Percentiles rank a stretch among this genome's conserved stretches.
Evolutionary conservation across 805 yeast species (phyloP).

Genomic region (Candida fluviatilis): DNA sequence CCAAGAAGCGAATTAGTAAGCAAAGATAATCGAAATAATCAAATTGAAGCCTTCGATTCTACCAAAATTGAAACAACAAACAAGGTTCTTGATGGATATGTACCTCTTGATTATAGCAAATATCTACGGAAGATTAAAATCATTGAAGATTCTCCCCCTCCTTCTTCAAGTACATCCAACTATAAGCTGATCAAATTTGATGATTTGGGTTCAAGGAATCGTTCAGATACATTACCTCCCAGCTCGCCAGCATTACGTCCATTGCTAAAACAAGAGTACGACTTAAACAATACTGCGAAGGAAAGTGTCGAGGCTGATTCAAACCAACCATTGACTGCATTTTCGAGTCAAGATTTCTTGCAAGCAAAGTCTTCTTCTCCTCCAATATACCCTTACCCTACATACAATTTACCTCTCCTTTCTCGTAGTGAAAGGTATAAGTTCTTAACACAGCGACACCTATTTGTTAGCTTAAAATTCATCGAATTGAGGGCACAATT

Average conservation of each 20-base stretch:
- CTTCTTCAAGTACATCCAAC: too few relatives aligned
- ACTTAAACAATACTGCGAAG: neutral
- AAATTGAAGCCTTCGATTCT: neutral
- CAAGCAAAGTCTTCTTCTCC: neutral
- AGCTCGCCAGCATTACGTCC: too few relatives aligned
- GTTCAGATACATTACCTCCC: too few relatives aligned
- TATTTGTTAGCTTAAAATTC: conserved; percentile 1
- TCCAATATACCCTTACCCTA: neutral
- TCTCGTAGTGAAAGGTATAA: neutral
- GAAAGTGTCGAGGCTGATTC: neutral
- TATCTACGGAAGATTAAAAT: too few relatives aligned
- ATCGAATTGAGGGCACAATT: neutral
- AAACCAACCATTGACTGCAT: neutral
- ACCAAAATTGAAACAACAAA: neutral
- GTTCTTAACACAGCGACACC: neutral
- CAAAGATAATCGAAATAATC: neutral
- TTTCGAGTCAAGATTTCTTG: neutral
- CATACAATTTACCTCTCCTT: neutral
- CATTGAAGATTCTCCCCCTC: too few relatives aligned
- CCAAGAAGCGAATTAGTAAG: neutral
- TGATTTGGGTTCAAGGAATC: too few relatives aligned
- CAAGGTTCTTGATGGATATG: too few relatives aligned
- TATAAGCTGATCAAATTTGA: too few relatives aligned
- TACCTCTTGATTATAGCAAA: too few relatives aligned
- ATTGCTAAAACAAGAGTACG: neutral